phyloP scores from a whole-genome alignment of 2,329 filamentous ascomycete species.

The Endoconidiophora polonica region DNA sequence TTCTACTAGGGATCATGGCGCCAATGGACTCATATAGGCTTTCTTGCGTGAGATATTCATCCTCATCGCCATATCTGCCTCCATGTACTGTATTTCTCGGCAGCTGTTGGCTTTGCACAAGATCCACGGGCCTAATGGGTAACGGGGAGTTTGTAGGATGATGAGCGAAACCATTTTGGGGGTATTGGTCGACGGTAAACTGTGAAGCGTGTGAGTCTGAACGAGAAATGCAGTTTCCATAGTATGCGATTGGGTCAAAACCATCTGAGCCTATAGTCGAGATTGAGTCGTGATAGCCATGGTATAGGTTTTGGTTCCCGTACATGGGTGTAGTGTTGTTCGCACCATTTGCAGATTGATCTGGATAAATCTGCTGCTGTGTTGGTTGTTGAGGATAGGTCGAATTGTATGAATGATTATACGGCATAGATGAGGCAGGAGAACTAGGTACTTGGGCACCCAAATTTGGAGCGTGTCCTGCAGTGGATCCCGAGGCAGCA shows the following conservation, averaged over 20 bases:
- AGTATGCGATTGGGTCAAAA: constrained; percentile 22
- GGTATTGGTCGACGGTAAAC: constrained; percentile 22
- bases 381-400: too few species aligned
- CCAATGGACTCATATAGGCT: constrained; percentile 41
- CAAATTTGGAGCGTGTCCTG: constrained; percentile 1
- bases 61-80: constrained; percentile 14
- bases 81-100: constrained; percentile 23
- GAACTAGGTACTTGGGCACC: background rate
- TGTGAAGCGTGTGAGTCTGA: constrained; percentile 35
- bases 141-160: constrained; percentile 45
- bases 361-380: too few species aligned
- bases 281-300: constrained; percentile 16
- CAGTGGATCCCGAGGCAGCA: background rate
- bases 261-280: constrained; percentile 35
- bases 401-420: background rate
- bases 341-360: background rate
- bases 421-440: constrained; percentile 1
- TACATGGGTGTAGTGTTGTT: background rate
- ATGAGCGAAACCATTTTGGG: constrained; percentile 24
- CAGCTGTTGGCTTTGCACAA: constrained; percentile 23
- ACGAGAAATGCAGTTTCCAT: constrained; percentile 23
- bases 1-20: constrained; percentile 15
- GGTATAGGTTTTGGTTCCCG: background rate
- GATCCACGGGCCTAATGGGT: constrained; percentile 34
- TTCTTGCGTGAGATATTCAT: constrained; percentile 21